Evolutionary conservation across 352 stramenopile species (phyloP), one percentile per base, ranked within the genome.

Genomic region (Phytopythium ostracodes): DNA sequence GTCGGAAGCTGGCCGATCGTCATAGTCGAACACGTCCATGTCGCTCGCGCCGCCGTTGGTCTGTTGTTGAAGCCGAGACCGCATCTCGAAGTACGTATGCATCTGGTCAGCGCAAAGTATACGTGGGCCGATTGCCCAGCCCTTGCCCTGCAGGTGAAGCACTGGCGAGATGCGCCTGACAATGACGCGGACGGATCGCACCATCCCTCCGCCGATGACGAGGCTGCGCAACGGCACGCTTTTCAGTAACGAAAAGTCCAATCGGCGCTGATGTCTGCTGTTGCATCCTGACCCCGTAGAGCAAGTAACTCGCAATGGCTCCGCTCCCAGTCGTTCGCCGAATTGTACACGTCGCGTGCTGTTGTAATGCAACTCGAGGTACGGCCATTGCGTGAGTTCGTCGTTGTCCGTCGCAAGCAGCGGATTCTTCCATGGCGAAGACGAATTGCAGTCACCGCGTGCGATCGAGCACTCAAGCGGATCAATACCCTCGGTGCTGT

Each of bases 91-190:
- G 42, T 84, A 87, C 43, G 74, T 44, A 17, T 72, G 43, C 49
- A 90, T 60, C 14, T 90, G 78, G 25, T 89, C 79, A n/a, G 88
- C 79, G 29, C 78, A 82, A 0, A 92, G 50, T 54, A 91, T 84
- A 24, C 81, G 71, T 8, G 84, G 84, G 20, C 84, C 84, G 29
- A 89, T 53, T 0, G 72, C 79, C 51, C 70, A 79, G 40, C 89
- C 79, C 49, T 89, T 92, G 7, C 77, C 43, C 58, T 91, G 84
- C n/a, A 90, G 68, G 60, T 88, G 70, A 31, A 92, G 56, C 14
- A 89, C 53, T 18, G 76, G 79, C 43, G 79, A 89, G 36, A 89
- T 73, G 24, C 81, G 76, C 2, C 59, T 61, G 22, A 91, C 70
- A 6, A 76, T 42, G 25, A 88, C 56, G 38, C 84, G 68, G 12